These are phyloP conservation scores for Nicotiana benthamiana DNA, from an alignment of 257 asterid species.

Conservation along the genomic window DNA sequence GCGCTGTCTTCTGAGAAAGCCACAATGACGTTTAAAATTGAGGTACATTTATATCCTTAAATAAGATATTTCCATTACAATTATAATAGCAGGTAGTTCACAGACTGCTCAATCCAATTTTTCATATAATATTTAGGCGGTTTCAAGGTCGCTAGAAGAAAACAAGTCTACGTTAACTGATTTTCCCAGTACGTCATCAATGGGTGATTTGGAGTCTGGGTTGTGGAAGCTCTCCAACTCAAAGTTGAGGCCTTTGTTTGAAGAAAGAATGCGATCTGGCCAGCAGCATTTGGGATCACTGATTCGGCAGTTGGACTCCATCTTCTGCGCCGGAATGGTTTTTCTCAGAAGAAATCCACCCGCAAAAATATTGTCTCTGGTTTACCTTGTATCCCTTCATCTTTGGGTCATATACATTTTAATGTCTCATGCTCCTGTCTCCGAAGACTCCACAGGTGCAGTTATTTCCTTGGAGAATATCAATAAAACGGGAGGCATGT, in stretches of 20 bases:
- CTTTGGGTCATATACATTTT: slow-evolving; percentile 79
- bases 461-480: slow-evolving; percentile 74
- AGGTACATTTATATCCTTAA: slow-evolving; percentile 40
- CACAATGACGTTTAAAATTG: slow-evolving; percentile 58
- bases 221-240: slow-evolving; percentile 38
- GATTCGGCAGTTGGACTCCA: slow-evolving; percentile 72
- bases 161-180: slow-evolving; percentile 29
- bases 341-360: slow-evolving; percentile 62
- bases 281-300: slow-evolving; percentile 67
- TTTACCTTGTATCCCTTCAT: slow-evolving; percentile 75
- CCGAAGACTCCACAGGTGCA: slow-evolving; percentile 46
- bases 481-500: slow-evolving; percentile 63
- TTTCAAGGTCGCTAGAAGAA: slow-evolving; percentile 63
- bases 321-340: slow-evolving; percentile 59
- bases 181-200: slow-evolving; percentile 42
- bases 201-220: slow-evolving; percentile 48
- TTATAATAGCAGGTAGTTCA: neutral
- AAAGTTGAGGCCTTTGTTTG: slow-evolving; percentile 43
- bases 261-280: slow-evolving; percentile 59
- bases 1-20: slow-evolving; percentile 84
- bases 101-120: neutral
- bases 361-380: slow-evolving; percentile 61
- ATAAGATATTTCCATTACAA: neutral
- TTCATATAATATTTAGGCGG: slow-evolving; percentile 41
- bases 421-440: slow-evolving; percentile 50